Evolutionary conservation across 352 stramenopile genomes (phyloP).

Genomic region (Phytophthora kernoviae): DNA sequence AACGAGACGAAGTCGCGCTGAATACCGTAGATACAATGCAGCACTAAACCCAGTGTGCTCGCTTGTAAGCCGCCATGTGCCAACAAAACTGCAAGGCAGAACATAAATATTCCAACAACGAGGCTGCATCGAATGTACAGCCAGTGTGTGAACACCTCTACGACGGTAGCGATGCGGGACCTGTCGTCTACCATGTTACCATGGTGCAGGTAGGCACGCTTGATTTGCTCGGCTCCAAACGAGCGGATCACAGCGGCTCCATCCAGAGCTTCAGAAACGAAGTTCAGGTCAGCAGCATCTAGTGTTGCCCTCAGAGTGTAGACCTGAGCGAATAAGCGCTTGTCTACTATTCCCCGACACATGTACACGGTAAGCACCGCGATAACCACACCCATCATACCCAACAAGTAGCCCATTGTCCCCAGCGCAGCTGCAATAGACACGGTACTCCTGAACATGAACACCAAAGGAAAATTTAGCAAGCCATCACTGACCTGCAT

Average conservation of each 20-base stretch:
- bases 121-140: conserved; percentile 42
- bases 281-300: conserved; percentile 36
- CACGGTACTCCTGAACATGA: conserved; percentile 35
- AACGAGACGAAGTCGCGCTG: conserved; percentile 43
- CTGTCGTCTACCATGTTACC: conserved; percentile 39
- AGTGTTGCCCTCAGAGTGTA: conserved; percentile 33
- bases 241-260: conserved; percentile 45
- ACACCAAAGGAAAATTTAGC: conserved; percentile 35
- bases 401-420: conserved; percentile 43
- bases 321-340: conserved; percentile 42
- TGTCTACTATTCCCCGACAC: conserved; percentile 35
- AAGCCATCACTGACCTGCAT: conserved; percentile 39
- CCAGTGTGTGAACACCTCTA: conserved; percentile 40
- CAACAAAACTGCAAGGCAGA: conserved; percentile 39
- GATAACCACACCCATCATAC: conserved; percentile 25
- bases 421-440: conserved; percentile 32
- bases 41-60: conserved; percentile 35
- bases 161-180: conserved; percentile 32
- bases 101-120: conserved; percentile 36
- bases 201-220: conserved; percentile 34
- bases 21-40: conserved; percentile 42
- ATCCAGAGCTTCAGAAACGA: conserved; percentile 48
- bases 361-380: conserved; percentile 29
- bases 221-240: conserved; percentile 34
- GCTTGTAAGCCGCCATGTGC: conserved; percentile 24